Evolutionary conservation across 495 filamentous ascomycete species (phyloP).

Genomic region (Annulohypoxylon stygium): DNA sequence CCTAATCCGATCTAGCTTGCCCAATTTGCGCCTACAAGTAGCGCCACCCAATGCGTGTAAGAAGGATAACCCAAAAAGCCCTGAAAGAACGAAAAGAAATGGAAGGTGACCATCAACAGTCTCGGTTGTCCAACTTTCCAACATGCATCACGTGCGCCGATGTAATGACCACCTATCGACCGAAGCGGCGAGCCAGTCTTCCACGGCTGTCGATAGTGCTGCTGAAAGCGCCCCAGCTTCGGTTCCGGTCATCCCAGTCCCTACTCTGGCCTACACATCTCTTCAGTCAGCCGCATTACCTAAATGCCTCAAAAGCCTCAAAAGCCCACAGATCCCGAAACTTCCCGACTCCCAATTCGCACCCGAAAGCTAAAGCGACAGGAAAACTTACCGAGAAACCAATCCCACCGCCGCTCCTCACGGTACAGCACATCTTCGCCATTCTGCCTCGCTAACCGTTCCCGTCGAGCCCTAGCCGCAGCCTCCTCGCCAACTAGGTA

Average conservation of each 20-base stretch:
- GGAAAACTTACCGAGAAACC: conserved; percentile 58
- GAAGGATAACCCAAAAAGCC: conserved; percentile 13
- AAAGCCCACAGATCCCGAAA: neutral
- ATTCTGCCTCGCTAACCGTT: conserved; percentile 61
- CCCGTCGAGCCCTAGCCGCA: conserved; percentile 57
- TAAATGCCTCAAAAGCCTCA: neutral
- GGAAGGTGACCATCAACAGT: conserved; percentile 16
- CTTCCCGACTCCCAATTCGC: too few species aligned
- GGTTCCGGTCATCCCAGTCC: conserved; percentile 62
- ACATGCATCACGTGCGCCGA: neutral
- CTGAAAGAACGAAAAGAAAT: conserved; percentile 38
- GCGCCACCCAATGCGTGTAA: conserved; percentile 46
- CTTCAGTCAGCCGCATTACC: conserved; percentile 18
- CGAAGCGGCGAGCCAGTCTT: conserved; percentile 54
- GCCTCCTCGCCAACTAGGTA: conserved; percentile 66
- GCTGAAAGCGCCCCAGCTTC: conserved; percentile 61
- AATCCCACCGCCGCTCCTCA: conserved; percentile 65
- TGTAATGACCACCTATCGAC: conserved; percentile 28
- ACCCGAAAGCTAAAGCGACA: too few species aligned
- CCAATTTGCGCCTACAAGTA: conserved; percentile 38
- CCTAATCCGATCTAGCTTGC: conserved; percentile 42
- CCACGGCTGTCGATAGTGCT: conserved; percentile 51
- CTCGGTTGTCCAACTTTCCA: neutral
- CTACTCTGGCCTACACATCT: conserved; percentile 58
- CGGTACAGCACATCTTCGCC: conserved; percentile 59